A percentile compares a stretch with the other conserved stretches of the same genome.
Conservation (phyloP, 257 asterid species). For the Leptodermis oblonga region DNA sequence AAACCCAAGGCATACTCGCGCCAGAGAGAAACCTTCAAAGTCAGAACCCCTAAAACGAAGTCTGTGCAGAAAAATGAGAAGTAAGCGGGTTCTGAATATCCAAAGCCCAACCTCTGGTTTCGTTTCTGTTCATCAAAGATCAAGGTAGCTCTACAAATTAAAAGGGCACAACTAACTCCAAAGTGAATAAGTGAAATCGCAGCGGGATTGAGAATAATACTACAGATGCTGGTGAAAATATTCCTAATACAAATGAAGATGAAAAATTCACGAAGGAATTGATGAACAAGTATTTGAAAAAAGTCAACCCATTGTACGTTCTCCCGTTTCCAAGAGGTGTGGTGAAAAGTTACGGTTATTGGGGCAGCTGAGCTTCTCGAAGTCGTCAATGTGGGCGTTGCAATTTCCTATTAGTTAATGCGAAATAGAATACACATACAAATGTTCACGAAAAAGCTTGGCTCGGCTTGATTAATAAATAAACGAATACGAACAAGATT, state of each 20-base stretch:
- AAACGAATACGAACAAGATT: too few relatives aligned
- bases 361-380: conserved; percentile 26
- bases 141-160: conserved; percentile 28
- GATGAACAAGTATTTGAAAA: conserved; percentile 70
- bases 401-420: too few relatives aligned
- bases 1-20: conserved; percentile 22
- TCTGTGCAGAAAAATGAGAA: background rate
- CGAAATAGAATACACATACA: too few relatives aligned
- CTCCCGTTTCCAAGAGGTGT: conserved; percentile 73
- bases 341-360: conserved; percentile 54
- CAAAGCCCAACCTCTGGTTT: conserved; percentile 30
- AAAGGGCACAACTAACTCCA: conserved; percentile 17
- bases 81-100: conserved; percentile 16
- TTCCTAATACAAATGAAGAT: conserved; percentile 11
- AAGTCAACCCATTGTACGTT: conserved; percentile 73
- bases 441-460: too few relatives aligned
- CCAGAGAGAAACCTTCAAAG: conserved; percentile 10
- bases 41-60: background rate
- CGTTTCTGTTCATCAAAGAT: conserved; percentile 56
- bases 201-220: background rate
- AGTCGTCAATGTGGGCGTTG: too few relatives aligned
- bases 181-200: background rate
- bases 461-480: too few relatives aligned
- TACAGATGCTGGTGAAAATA: background rate
- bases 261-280: conserved; percentile 52